Conservation (phyloP, 495 filamentous ascomycete genomes). For the Collariella sp. region DNA sequence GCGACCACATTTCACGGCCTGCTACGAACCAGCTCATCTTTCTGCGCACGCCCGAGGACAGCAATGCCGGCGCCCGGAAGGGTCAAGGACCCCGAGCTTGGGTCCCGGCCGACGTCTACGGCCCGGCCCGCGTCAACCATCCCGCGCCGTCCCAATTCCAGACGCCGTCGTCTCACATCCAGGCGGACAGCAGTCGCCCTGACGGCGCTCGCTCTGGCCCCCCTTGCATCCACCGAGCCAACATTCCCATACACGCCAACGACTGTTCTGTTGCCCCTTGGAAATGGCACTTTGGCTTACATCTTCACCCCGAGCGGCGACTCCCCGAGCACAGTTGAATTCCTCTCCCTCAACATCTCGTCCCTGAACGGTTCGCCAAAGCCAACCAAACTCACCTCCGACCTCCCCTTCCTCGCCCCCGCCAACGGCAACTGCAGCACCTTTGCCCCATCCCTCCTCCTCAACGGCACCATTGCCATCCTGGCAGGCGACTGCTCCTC, state of each 20-base stretch:
- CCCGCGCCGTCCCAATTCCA: not conserved
- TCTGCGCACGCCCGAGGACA: not conserved
- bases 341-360: slow-evolving; percentile 58
- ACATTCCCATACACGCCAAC: slow-evolving; percentile 69
- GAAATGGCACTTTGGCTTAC: slow-evolving; percentile 39
- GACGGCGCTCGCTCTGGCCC: not conserved
- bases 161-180: not conserved
- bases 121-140: not conserved
- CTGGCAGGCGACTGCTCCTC: slow-evolving; percentile 60
- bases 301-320: slow-evolving; percentile 46
- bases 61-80: not conserved
- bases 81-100: not conserved
- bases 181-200: not conserved
- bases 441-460: slow-evolving; percentile 56
- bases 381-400: slow-evolving; percentile 48
- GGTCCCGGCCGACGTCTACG: not conserved
- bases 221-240: not conserved
- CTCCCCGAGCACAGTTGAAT: slow-evolving; percentile 28
- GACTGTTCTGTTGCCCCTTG: slow-evolving; percentile 44
- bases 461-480: slow-evolving; percentile 57
- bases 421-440: slow-evolving; percentile 27
- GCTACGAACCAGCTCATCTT: not conserved
- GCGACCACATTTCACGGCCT: slow-evolving; percentile 1
- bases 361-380: slow-evolving; percentile 45
- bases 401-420: slow-evolving; percentile 55